phyloP scores from a whole-genome alignment of 106 monocot species.

The Cymbidium sinense region DNA sequence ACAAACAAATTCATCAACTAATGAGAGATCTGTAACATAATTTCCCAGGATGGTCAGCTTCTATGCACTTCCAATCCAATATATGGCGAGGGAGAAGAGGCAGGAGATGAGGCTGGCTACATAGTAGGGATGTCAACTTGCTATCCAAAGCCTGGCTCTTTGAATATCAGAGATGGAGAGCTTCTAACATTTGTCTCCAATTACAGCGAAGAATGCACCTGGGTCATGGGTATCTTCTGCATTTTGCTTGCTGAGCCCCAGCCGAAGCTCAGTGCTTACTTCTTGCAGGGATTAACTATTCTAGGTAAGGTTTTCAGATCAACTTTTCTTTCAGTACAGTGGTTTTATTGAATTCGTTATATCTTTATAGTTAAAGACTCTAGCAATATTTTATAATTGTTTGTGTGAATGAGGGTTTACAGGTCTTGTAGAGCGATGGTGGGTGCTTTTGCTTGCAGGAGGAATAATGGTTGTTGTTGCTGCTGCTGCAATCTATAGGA shows the following conservation, averaged over 20 bases:
- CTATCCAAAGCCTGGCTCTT: conserved; percentile 43
- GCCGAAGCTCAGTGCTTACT: not conserved
- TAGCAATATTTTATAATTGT: not conserved
- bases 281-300: not conserved
- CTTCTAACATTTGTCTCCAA: conserved; percentile 44
- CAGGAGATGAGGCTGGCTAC: conserved; percentile 55
- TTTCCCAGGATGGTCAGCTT: conserved; percentile 38
- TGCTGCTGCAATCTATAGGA: conserved; percentile 2
- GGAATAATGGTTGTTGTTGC: not conserved
- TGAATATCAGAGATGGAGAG: conserved; percentile 33
- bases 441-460: not conserved
- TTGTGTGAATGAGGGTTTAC: not conserved
- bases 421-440: not conserved
- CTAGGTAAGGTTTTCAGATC: not conserved
- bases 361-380: not conserved
- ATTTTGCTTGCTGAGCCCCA: conserved; percentile 32
- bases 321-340: too few species aligned
- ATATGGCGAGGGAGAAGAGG: conserved; percentile 38
- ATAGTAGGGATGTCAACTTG: conserved; percentile 62
- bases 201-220: conserved; percentile 41
- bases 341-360: too few species aligned
- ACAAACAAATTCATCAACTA: too few species aligned
- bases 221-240: conserved; percentile 66
- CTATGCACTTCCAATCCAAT: conserved; percentile 37
- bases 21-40: too few species aligned